Evolutionary conservation across 768 basidiomycete genomes (phyloP), one percentile per base, ranked within the genome.

Genomic region (Suillus weaverae): DNA sequence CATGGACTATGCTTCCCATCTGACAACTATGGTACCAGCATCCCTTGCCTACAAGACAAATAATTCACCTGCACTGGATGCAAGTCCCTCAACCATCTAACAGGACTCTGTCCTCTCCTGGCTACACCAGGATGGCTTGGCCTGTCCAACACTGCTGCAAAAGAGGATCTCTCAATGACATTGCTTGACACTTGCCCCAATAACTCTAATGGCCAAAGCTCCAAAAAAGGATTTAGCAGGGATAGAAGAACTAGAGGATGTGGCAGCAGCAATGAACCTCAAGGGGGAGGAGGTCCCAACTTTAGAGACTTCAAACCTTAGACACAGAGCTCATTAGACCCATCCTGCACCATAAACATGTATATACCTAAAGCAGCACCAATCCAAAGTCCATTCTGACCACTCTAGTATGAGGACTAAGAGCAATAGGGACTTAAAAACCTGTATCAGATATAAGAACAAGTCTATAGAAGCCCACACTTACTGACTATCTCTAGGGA

Each of bases 81-180:
- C 26, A 54, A 62, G 20, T 62, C 62, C 13, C 5, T 62, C 1
- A 51, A 54, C 41, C 62, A 62, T 26, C 62, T 51, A 9, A 35
- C 51, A 5, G 62, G 62, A 2, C 50, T 62, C 2, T 62, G 50
- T 36, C 62, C 62, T 7, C 32, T 54, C 50, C 26, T 38, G 16
- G 26, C 20, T 5, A 62, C 51, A 32, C 18, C 26, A 1, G 62
- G 50, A 5, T 62, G 62, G 62, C 26, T 54, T 14, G 51, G 62
- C 6, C 62, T 35, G 0, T 10, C 11, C 14, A 38, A 16, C 2
- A n/a, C 33, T 20, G 39, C 16, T 5, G 4, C 38, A 8, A 32
- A 22, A 38, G 38, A 53, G 38, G 38, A 62, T 16, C 35, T 30
- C 16, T 30, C 26, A 1, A 32, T 54, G 9, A 30, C 38, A 3